Base-by-base conservation (phyloP, 179 eudicot species). In the Heliamphora pulchella region DNA sequence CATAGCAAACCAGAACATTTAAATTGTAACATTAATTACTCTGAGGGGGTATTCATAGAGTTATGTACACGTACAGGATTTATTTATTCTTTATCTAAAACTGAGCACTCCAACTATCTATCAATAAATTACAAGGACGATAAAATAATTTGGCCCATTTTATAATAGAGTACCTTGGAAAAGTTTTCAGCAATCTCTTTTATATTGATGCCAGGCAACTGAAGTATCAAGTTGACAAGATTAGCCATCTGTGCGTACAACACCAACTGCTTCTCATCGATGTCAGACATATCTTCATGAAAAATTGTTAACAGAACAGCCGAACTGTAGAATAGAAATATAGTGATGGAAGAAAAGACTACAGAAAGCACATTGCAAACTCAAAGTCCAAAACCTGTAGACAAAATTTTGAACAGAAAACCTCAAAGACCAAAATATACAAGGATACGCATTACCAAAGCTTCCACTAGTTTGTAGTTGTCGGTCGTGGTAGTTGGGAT, bases 201-300 rank as follows among this genome's bases (percentile, higher is more conserved):
- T 31, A 91, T 78, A 77, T 86, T 81, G 81, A 89, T 82, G 78
- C 82, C 88, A 69, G 94, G 91, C 90, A 90, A 86, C 69, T 87
- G 89, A 80, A 93, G 94, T 77, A 91, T 89, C 80, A 80, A 83
- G 58, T 75, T 86, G 48, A 95, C 93, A 83, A 93, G 97, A 82
- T 90, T 93, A 80, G 98, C 98, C 98, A 95, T 93, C 88, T 95
- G 98, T 20, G 98, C 98, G 75, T 91, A 95, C 84, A 95, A 80
- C 67, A 95, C 75, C 84, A 93, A 77, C 78, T 93, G 97, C 83
- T 92, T 87, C 85, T 93, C 97, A 48, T 86, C 85, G 58, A 95
- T 80, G 51, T 91, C 90, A 50, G 98, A 81, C 88, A 93, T 91
- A 81, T 95, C 98, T 94, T 82, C 14, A 78, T 81, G 69, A 71